phyloP scores from a whole-genome alignment of 768 basidiomycete genomes.

The Saitozyma podzolica region DNA sequence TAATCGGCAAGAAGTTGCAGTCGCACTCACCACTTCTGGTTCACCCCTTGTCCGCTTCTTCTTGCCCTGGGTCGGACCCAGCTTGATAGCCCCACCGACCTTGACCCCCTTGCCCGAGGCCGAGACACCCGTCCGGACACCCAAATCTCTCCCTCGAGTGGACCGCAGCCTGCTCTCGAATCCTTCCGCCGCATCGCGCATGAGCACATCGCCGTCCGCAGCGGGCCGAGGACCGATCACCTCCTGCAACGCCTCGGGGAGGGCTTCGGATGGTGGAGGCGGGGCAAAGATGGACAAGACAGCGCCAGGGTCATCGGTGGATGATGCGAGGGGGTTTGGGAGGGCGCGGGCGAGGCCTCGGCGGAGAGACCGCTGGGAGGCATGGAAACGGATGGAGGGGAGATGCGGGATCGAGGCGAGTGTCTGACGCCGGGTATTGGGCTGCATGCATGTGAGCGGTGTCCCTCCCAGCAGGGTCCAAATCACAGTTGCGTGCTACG shows the following conservation, averaged over 20 bases:
- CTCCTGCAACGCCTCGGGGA: constrained; percentile 26
- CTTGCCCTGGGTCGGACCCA: constrained; percentile 11
- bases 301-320: not conserved
- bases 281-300: constrained; percentile 26
- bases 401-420: not conserved
- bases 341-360: not conserved
- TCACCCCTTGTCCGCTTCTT: constrained; percentile 29
- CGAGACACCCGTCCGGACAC: constrained; percentile 32
- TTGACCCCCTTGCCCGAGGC: constrained; percentile 42
- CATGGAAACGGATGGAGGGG: not conserved
- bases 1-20: not conserved
- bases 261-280: constrained; percentile 12
- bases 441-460: too few relatives aligned
- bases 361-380: not conserved
- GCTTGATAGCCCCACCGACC: constrained; percentile 28
- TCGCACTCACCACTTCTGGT: constrained; percentile 22
- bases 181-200: constrained; percentile 38
- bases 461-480: too few relatives aligned
- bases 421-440: too few relatives aligned
- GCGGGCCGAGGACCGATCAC: constrained; percentile 8
- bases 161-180: constrained; percentile 15
- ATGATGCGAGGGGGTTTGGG: not conserved
- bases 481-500: too few relatives aligned
- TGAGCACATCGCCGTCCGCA: constrained; percentile 24
- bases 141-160: constrained; percentile 16